Evolutionary conservation across 2,329 filamentous ascomycete species (phyloP).

Genomic region (Zymoseptoria crescenta): DNA sequence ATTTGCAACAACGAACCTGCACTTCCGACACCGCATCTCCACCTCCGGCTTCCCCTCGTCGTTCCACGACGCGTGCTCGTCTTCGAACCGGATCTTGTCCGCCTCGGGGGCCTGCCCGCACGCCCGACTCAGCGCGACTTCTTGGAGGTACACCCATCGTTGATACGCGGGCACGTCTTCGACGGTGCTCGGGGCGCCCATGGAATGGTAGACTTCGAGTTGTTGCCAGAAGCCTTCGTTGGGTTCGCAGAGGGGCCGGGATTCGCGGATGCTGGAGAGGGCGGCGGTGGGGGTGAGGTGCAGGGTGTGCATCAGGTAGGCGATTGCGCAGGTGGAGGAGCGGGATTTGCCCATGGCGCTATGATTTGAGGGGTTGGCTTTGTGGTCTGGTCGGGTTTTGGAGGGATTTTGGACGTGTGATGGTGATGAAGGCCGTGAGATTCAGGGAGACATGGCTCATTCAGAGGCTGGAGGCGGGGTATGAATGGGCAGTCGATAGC

Average conservation of each 20-base stretch:
- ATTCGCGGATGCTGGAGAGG: conserved; percentile 59
- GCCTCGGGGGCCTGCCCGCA: conserved; percentile 71
- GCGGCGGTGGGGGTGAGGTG: conserved; percentile 53
- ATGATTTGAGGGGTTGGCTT: conserved; percentile 10
- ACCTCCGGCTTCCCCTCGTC: conserved; percentile 33
- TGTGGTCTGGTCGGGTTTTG: no score
- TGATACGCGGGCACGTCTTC: conserved; percentile 70
- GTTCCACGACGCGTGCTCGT: conserved; percentile 48
- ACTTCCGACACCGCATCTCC: conserved; percentile 84
- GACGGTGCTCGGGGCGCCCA: conserved; percentile 67
- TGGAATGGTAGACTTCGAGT: conserved; percentile 76
- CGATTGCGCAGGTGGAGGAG: conserved; percentile 74
- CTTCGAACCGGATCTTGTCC: conserved; percentile 72
- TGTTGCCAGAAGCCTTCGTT: conserved; percentile 90
- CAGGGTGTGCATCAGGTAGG: conserved; percentile 65
- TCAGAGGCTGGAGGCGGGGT: no score
- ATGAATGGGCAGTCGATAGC: no score
- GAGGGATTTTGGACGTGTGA: background rate
- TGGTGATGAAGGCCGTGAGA: no score
- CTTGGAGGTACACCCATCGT: conserved; percentile 62
- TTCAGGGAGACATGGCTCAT: background rate
- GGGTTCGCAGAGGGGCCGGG: conserved; percentile 72
- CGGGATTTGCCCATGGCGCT: conserved; percentile 93
- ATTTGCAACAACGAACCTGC: no score
- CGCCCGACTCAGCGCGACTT: conserved; percentile 59